phyloP scores from a whole-genome alignment of 2,329 filamentous ascomycete species.

The Atkinsonella hypoxylon region DNA sequence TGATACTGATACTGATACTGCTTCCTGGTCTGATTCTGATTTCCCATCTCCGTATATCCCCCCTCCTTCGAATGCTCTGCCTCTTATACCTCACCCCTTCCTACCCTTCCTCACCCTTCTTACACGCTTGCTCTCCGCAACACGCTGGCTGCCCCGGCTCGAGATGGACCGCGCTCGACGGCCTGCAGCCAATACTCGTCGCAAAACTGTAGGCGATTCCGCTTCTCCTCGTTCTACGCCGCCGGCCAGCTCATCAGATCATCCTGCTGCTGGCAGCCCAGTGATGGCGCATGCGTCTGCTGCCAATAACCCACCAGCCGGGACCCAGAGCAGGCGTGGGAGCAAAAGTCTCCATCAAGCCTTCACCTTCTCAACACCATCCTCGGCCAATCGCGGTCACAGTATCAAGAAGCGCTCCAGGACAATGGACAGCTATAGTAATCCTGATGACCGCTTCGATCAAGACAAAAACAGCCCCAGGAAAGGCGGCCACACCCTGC shows the following conservation, averaged over 20 bases:
- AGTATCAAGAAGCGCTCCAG: constrained; percentile 31
- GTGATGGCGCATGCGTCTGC: constrained; percentile 19
- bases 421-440: constrained; percentile 27
- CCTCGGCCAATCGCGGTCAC: constrained; percentile 14
- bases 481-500: constrained; percentile 47
- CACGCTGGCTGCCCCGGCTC: constrained; percentile 17
- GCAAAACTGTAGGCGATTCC: constrained; percentile 20
- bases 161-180: constrained; percentile 27
- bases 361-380: constrained; percentile 26
- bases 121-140: constrained; percentile 9
- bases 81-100: constrained; percentile 12
- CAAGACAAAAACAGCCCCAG: constrained; percentile 35
- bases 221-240: constrained; percentile 22
- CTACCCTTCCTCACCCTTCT: constrained; percentile 10
- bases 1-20: too few species aligned
- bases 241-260: constrained; percentile 20
- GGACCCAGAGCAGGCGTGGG: constrained; percentile 18
- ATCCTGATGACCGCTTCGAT: constrained; percentile 30
- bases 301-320: constrained; percentile 17
- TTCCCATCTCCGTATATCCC: not conserved
- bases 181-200: constrained; percentile 19
- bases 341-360: constrained; percentile 24
- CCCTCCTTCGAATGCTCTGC: not conserved
- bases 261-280: constrained; percentile 18
- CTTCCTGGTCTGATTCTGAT: too few species aligned